Evolutionary conservation across 257 asterid genomes (phyloP), one percentile per base, ranked within the genome.

Genomic region (Penstemon barbatus): DNA sequence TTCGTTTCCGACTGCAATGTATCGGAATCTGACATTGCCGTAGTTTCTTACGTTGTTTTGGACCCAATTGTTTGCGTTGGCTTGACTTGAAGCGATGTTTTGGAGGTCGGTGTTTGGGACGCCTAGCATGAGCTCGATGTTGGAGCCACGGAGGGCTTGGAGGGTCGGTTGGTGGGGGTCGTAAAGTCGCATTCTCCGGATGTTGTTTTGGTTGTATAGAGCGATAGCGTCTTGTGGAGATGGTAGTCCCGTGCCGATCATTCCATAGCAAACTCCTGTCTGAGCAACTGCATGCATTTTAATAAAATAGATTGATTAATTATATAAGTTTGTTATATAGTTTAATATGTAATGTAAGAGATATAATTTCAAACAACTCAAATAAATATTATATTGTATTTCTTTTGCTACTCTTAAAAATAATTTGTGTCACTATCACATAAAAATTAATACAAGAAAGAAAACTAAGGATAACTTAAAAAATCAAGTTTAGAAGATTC

Each of bases 1-100:
- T 57, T 80, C 81, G 50, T 76, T 76, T 2, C 84, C 84, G 12
- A 77, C 75, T 0, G 73, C 63, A 37, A 80, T 71, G 78, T 66
- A 37, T 4, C 63, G 37, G 25, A 76, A 65, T 8, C 37, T 55
- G 38, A 73, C 77, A 48, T 56, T 36, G 0, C 70, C 53, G 42
- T 72, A 70, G 56, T 57, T 70, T 4, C 19, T 13, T 0, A 81
- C 57, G 49, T 78, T 78, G 70, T 43, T 58, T 57, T 46, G 77
- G 63, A 81, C 83, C 85, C 85, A 81, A 5, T 65, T 3, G 5
- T 63, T 45, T 1, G 85, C 82, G 57, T 61, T 67, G 25, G 57
- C 68, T n/a, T 18, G 78, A 57, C 53, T 61, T 12, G 70, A 54
- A 11, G 77, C 79, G 6, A 78, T 4, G 3, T 9, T 5, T 8